phyloP scores from a whole-genome alignment of 2,329 filamentous ascomycete genomes.

The Lomentospora prolificans region DNA sequence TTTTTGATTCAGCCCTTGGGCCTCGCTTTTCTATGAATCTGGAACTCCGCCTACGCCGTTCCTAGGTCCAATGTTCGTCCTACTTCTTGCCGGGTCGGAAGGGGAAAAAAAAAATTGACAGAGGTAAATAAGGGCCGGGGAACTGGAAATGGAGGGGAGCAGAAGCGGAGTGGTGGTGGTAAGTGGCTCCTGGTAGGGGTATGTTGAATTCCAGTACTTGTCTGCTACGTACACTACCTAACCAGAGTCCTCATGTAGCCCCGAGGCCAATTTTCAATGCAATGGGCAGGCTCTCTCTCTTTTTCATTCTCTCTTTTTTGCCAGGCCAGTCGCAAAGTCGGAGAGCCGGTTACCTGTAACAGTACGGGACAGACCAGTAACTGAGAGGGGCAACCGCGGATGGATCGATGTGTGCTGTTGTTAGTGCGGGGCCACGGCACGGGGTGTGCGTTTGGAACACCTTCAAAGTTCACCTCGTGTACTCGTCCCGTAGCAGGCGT shows the following conservation, averaged over 20 bases:
- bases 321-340: too few species aligned
- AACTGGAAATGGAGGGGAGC: constrained; percentile 12
- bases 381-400: not conserved
- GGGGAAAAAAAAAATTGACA: constrained; percentile 14
- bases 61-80: constrained; percentile 2
- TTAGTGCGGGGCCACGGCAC: constrained; percentile 8
- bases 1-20: not conserved
- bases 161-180: not conserved
- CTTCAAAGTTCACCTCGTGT: not conserved
- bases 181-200: constrained; percentile 2
- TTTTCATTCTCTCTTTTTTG: too few species aligned
- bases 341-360: too few species aligned
- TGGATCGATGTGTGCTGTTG: constrained; percentile 5
- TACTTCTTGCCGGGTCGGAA: constrained; percentile 7
- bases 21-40: not conserved
- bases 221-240: not conserved
- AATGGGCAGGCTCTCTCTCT: not conserved
- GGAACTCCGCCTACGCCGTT: constrained; percentile 7
- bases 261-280: not conserved
- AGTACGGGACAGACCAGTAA: not conserved
- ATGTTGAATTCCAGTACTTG: not conserved
- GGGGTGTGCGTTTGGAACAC: constrained; percentile 6
- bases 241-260: not conserved
- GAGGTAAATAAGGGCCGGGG: constrained; percentile 5
- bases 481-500: not conserved